phyloP scores from a whole-genome alignment of 352 stramenopile species.

The Thalassiosira hispida region DNA sequence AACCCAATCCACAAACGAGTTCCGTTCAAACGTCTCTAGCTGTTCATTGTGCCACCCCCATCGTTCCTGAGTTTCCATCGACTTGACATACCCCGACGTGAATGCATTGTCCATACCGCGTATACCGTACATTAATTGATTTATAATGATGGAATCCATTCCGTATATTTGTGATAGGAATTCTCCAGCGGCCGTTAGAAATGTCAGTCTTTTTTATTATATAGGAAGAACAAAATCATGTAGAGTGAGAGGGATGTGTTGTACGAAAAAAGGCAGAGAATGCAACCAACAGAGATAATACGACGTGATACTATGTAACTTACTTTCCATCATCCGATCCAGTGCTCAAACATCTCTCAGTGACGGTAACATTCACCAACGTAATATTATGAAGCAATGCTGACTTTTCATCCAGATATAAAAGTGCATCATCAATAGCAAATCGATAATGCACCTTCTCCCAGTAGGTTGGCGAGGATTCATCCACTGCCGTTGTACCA shows the following conservation, averaged over 20 bases:
- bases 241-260: background rate
- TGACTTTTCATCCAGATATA: slow-evolving; percentile 57
- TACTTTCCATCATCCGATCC: slow-evolving; percentile 58
- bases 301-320: too few species aligned
- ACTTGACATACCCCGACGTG: slow-evolving; percentile 46
- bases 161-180: slow-evolving; percentile 70
- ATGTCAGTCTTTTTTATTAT: slow-evolving; percentile 29
- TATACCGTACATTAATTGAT: slow-evolving; percentile 73
- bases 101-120: slow-evolving; percentile 30
- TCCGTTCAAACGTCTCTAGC: slow-evolving; percentile 48
- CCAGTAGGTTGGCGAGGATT: slow-evolving; percentile 53
- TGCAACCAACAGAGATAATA: too few species aligned
- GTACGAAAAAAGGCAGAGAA: too few species aligned
- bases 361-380: slow-evolving; percentile 64
- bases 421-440: slow-evolving; percentile 50
- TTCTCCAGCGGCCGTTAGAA: slow-evolving; percentile 40
- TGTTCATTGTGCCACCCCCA: slow-evolving; percentile 57
- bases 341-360: slow-evolving; percentile 60
- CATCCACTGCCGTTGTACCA: slow-evolving; percentile 6
- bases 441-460: slow-evolving; percentile 60
- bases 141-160: slow-evolving; percentile 68
- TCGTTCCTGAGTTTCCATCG: slow-evolving; percentile 56
- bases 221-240: background rate
- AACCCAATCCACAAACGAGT: slow-evolving; percentile 36
- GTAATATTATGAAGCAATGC: slow-evolving; percentile 54